Percentiles rank a stretch among this genome's conserved stretches.
Evolutionary conservation across 2,329 filamentous ascomycete species (phyloP).

Genomic region (Trichoderma koningii): DNA sequence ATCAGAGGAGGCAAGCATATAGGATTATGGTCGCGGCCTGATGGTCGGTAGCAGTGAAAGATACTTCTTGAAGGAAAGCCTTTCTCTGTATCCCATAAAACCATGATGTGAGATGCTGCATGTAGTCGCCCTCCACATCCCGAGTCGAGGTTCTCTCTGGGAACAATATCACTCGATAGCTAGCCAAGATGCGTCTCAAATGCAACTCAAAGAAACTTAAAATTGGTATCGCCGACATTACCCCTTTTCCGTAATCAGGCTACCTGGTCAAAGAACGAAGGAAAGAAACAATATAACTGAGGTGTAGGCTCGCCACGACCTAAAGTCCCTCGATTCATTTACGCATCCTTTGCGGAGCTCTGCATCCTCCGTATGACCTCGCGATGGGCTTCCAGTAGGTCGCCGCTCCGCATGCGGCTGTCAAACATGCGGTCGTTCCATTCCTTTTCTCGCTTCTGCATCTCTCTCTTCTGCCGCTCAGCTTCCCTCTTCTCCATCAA

Average conservation of each 20-base stretch:
- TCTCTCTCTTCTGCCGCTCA: slow-evolving; percentile 60
- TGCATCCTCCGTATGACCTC: slow-evolving; percentile 83
- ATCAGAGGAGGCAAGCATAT: background rate
- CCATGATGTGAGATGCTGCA: too few species aligned
- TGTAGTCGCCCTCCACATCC: too few species aligned
- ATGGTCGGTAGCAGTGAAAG: background rate
- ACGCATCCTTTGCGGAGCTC: slow-evolving; percentile 43
- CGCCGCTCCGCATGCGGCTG: slow-evolving; percentile 72
- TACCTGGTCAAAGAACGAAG: background rate
- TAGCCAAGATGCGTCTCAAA: background rate
- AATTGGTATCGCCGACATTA: slow-evolving; percentile 1
- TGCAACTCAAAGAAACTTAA: background rate
- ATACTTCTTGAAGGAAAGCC: background rate
- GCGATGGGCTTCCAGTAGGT: slow-evolving; percentile 74
- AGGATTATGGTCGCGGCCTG: too few species aligned
- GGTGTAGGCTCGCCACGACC: background rate
- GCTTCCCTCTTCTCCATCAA: slow-evolving; percentile 65
- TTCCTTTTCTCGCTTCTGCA: slow-evolving; percentile 59
- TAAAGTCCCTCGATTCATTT: background rate
- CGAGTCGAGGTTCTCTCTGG: background rate
- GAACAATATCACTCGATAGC: background rate
- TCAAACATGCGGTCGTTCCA: slow-evolving; percentile 66
- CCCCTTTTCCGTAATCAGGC: background rate
- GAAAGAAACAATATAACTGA: background rate
- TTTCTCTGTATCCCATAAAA: background rate